Base-by-base conservation (phyloP, 129 eudicot species). In the Oenanthe sinensis region DNA sequence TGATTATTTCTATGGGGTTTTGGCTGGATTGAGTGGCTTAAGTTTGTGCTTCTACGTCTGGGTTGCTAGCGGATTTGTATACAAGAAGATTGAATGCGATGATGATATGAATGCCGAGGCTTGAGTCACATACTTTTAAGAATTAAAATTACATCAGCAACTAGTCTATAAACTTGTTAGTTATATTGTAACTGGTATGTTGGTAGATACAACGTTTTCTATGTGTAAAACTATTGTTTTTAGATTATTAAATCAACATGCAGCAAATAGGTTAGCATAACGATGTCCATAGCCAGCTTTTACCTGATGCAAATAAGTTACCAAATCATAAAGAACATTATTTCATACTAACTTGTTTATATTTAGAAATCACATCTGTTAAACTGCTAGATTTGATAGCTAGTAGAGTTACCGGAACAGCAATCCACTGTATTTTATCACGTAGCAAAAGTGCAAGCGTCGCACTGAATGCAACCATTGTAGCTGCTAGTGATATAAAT, bases 51-150 rank as follows among this genome's bases (percentile, higher is more conserved):
- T 43, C 7, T 73, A 20, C 19, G 30, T 73, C 37, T 73, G 54
- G 55, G 76, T 45, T 44, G 54, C 54, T 45, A 11, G 22, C 40
- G 30, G 55, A 16, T 73, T 73, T 12, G 76, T 73, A 15, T 73
- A 73, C 76, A 73, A 73, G 76, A 73, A 73, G 48, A n/a, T 73
- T 2, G 54, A 45, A 15, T 39, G 75, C 39, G 75, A 70, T 39
- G 75, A 39, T 33, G 22, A 33, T 5, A 14, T 5, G 42, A 67
- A 20, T 30, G 72, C 72, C 3, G 72, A 67, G 72, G 42, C 72
- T 30, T 67, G 30, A 67, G 72, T 67, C 40, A 4, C 15, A 67
- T 33, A 15, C 40, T 65, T 28, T 24, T 12, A 26, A 30, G 40
- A 28, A 10, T 12, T 12, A 65, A 24, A 26, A 19, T 65, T 28